phyloP scores from a whole-genome alignment of 495 filamentous ascomycete genomes.

The Friedmanniomyces endolithicus region DNA sequence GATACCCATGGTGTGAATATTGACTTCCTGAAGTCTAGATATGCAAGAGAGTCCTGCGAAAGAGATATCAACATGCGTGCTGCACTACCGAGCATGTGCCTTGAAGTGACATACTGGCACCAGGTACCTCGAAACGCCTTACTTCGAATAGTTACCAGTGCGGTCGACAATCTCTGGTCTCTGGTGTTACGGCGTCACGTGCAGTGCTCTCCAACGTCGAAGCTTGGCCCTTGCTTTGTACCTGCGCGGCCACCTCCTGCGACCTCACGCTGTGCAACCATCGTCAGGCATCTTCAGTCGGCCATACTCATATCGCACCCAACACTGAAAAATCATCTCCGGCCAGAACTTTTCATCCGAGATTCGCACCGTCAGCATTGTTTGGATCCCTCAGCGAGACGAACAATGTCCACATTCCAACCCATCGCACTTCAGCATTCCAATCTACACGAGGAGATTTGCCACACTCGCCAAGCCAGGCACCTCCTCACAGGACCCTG shows the following conservation, averaged over 20 bases:
- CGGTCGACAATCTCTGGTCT: background rate
- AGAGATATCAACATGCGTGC: too few species aligned
- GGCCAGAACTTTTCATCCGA: too few species aligned
- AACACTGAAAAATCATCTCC: too few species aligned
- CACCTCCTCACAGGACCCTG: conserved; percentile 6
- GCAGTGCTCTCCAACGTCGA: background rate
- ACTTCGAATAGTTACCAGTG: background rate
- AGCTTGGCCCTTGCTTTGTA: conserved; percentile 3
- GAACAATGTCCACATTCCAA: conserved; percentile 12
- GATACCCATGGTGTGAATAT: background rate
- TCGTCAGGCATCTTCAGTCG: background rate
- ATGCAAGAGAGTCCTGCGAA: too few species aligned
- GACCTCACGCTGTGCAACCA: conserved; percentile 9
- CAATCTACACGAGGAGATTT: conserved; percentile 8
- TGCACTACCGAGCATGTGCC: too few species aligned
- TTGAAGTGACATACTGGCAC: too few species aligned
- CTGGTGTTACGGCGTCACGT: background rate
- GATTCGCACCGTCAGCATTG: background rate
- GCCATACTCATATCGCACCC: too few species aligned
- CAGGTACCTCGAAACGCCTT: background rate
- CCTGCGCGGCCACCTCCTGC: conserved; percentile 1
- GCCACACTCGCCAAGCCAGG: conserved; percentile 10
- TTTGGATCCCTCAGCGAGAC: background rate
- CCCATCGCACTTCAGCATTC: background rate
- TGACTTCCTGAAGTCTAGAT: too few species aligned